Evolutionary conservation across 306 rosid genomes (phyloP), one percentile per base, ranked within the genome.

Genomic region (Heteromeles arbutifolia): DNA sequence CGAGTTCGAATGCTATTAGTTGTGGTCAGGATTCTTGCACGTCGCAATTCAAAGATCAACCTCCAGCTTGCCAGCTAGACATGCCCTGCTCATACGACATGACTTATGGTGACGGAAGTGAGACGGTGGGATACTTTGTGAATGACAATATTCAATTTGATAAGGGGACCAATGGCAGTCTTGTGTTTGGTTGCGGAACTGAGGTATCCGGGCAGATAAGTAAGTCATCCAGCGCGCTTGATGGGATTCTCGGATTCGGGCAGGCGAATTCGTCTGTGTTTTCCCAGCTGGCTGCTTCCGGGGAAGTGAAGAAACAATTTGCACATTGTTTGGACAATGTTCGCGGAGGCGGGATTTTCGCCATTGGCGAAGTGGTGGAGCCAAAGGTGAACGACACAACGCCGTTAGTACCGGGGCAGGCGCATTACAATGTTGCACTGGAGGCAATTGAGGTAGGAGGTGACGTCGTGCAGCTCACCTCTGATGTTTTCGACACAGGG

Each of bases 181-280:
- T 87, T 19, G 37, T 86, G 66, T 96, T 96, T 71, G 99, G 99
- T 91, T 96, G 99, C 73, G 97, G 99, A 11, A 75, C 82, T 45
- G 85, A 77, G 77, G 97, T 89, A 80, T 82, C 93, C 1, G 99
- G 98, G 79, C 84, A 84, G 69, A 77, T 89, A 24, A 83, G 90
- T 71, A 11, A 84, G 77, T 69, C 87, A 25, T n/a, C 83, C 24
- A 89, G 84, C 70, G 92, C 98, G 24, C 92, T 96, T 31, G 96
- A 89, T 82, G 99, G 99, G 80, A 96, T 96, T 66, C 78, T 96
- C 41, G 99, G 99, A 74, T 96, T 96, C 59, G 99, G 99, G 69
- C 98, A 96, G 80, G 77, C 99, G 50, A 90, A 92, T 85, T 86
- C 96, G 9, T 96, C 99, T 6, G 88, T 88, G 88, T 84, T 96